Evolutionary conservation across 257 asterid species (phyloP), one percentile per base, ranked within the genome.

Genomic region (Galeopsis tetrahit): DNA sequence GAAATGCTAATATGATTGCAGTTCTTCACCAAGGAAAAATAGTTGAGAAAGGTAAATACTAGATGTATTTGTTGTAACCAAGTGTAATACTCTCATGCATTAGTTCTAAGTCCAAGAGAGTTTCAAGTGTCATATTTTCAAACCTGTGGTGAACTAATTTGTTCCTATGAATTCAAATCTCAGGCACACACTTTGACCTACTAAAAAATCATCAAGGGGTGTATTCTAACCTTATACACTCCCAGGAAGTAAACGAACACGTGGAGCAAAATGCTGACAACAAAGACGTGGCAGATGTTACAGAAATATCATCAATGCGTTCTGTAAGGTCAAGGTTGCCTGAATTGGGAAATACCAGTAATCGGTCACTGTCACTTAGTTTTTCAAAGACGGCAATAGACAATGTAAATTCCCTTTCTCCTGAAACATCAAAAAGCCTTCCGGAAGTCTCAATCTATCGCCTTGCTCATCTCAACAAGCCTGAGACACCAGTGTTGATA

Each of bases 291-390:
- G 42, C 64, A 63, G 77, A 70, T 39, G 43, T 74, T 21, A 58
- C 71, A 36, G 82, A 63, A 78, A 76, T 81, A 74, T 69, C 92
- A 43, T 56, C 76, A 32, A 55, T 10, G 62, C 86, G 79, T 60
- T 87, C 90, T 21, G 38, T 80, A 40, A 85, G 92, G 74, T 84
- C 74, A 35, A 82, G 82, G 6, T 85, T 90, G n/a, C 81, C 83
- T 13, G 78, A 82, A 51, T 43, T 31, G 4, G 84, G 82, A 77
- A 77, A 55, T 51, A 81, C 79, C 72, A 81, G 81, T 46, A 56
- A 52, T 17, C 83, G 4, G 14, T 75, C 86, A 6, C 55, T 73
- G 40, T 68, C 84, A 46, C 4, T 0, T 21, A 66, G 52, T 58
- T 35, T 10, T 55, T 64, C 72, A 2, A 78, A 58, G 57, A 56